These are phyloP conservation scores for Lithospermum erythrorhizon DNA, from an alignment of 257 asterid species.

Conservation along the genomic window DNA sequence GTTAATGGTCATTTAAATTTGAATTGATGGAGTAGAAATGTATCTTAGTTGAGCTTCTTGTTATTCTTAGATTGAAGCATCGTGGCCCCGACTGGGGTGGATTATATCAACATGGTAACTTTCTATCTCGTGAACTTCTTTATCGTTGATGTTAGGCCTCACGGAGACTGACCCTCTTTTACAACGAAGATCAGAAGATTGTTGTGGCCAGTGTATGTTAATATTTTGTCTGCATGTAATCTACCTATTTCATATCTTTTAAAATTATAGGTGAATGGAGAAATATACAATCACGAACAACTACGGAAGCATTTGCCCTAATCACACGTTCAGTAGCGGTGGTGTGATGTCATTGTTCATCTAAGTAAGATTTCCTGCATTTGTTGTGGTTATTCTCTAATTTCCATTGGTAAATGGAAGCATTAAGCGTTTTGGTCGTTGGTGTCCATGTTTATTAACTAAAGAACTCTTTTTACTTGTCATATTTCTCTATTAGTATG, in stretches of 20 bases:
- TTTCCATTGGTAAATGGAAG: too few species aligned
- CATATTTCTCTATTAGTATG: constrained; percentile 41
- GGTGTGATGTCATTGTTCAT: constrained; percentile 98
- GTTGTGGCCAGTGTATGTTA: constrained; percentile 45
- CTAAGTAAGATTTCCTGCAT: constrained; percentile 48
- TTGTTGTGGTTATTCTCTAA: not conserved
- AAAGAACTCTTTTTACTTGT: too few species aligned
- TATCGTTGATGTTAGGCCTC: constrained; percentile 89
- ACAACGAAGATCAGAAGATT: constrained; percentile 55
- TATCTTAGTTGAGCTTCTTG: too few species aligned
- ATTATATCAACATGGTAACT: constrained; percentile 68
- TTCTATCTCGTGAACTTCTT: constrained; percentile 77
- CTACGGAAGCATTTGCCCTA: constrained; percentile 52
- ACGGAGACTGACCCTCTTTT: constrained; percentile 96
- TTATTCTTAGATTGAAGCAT: constrained; percentile 67
- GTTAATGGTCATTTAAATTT: too few species aligned
- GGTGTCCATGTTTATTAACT: not conserved
- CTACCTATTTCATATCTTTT: not conserved
- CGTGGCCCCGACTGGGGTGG: constrained; percentile 99
- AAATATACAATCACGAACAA: constrained; percentile 84
- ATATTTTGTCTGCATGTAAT: not conserved
- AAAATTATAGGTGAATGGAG: constrained; percentile 63
- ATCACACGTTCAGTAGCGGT: constrained; percentile 78
- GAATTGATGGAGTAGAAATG: too few species aligned
- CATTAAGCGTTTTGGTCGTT: not conserved